A percentile compares a stretch with the other conserved stretches of the same genome.
These are phyloP conservation scores for Saccharomyces pastorianus DNA, from an alignment of 1,139 yeast species.

Conservation along the genomic window DNA sequence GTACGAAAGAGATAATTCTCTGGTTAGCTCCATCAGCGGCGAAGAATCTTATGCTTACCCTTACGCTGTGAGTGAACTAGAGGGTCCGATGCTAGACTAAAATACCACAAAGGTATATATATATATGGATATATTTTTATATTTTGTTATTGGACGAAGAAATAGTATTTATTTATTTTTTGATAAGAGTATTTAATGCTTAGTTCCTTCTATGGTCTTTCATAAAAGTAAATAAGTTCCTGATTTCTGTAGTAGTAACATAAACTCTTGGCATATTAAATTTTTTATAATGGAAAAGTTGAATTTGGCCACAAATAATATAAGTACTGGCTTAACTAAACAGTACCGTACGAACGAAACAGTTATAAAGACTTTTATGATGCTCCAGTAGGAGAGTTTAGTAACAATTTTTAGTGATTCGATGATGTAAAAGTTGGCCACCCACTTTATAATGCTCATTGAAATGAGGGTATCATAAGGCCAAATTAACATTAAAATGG, in stretches of 20 bases:
- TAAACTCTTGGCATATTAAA: constrained; percentile 7
- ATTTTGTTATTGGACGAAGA: background rate
- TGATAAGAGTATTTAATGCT: background rate
- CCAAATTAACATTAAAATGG: constrained; percentile 92
- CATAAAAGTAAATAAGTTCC: background rate
- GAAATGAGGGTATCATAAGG: constrained; percentile 78
- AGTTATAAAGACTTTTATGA: constrained; percentile 27
- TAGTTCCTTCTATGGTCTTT: background rate
- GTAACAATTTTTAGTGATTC: constrained; percentile 60
- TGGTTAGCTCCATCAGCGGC: constrained; percentile 36
- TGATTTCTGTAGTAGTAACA: constrained; percentile 1
- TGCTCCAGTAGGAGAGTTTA: constrained; percentile 35
- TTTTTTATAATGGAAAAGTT: background rate
- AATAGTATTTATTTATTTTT: background rate
- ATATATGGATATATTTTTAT: background rate
- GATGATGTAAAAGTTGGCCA: constrained; percentile 53
- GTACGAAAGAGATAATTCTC: constrained; percentile 27
- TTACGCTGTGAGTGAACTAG: constrained; percentile 54
- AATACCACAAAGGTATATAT: no score
- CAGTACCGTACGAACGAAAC: constrained; percentile 22
- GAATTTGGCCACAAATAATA: background rate
- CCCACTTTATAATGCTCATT: constrained; percentile 49
- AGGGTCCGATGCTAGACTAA: constrained; percentile 49
- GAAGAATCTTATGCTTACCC: constrained; percentile 74
- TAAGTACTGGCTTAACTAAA: constrained; percentile 20